Conservation (phyloP, 306 rosid genomes). For the Quercus cerris region DNA sequence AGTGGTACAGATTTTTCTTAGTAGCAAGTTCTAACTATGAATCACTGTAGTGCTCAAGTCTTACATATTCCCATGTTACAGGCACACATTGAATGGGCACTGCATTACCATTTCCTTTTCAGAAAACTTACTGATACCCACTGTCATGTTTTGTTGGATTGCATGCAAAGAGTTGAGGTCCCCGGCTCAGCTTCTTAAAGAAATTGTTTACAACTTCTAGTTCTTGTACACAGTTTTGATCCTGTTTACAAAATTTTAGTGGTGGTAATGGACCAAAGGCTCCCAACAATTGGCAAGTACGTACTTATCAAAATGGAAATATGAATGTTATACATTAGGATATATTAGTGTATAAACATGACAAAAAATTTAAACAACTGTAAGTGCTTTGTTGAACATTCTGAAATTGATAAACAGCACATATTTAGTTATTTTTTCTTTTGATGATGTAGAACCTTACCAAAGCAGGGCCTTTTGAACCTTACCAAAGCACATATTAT, state of each 20-base stretch:
- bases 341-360: background rate
- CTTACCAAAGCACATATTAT: background rate
- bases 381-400: background rate
- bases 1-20: slow-evolving; percentile 10
- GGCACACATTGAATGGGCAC: slow-evolving; percentile 90
- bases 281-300: background rate
- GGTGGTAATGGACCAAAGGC: background rate
- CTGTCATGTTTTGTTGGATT: slow-evolving; percentile 87
- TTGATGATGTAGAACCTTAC: too few species aligned
- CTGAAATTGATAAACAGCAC: background rate
- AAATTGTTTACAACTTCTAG: background rate
- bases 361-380: background rate
- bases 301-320: background rate
- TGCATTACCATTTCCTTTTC: slow-evolving; percentile 95
- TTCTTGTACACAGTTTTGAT: background rate
- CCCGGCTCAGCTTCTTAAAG: slow-evolving; percentile 5
- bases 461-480: too few species aligned
- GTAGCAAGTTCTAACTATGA: slow-evolving; percentile 25
- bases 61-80: slow-evolving; percentile 40
- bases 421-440: too few species aligned
- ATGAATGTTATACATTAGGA: background rate
- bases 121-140: slow-evolving; percentile 90
- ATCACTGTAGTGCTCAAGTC: slow-evolving; percentile 19
- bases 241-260: background rate
- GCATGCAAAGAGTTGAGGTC: slow-evolving; percentile 97